Conservation (phyloP, 2,329 filamentous ascomycete genomes). For the Colletotrichum viniferum region DNA sequence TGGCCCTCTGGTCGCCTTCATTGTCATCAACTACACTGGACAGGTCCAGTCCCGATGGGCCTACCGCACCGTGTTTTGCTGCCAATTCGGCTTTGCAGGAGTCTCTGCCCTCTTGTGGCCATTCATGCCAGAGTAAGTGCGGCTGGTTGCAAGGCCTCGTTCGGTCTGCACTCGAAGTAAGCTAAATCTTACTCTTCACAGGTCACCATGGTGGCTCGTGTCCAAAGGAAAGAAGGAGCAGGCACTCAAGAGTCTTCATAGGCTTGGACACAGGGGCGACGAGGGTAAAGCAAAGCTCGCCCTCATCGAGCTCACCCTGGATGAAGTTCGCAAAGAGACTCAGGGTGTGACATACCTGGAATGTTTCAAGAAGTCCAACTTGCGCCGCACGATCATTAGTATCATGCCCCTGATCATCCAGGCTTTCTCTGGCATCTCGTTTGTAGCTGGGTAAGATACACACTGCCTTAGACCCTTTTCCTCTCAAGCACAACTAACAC, state of each 20-base stretch:
- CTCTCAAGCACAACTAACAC: not conserved
- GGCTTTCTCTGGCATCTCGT: constrained; percentile 37
- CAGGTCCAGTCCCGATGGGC: constrained; percentile 33
- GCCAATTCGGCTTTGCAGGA: constrained; percentile 37
- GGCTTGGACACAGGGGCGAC: constrained; percentile 31
- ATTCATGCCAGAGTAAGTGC: constrained; percentile 44
- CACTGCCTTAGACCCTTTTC: constrained; percentile 36
- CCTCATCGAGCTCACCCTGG: constrained; percentile 33
- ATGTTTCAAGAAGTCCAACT: constrained; percentile 42
- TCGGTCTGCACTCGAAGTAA: not conserved
- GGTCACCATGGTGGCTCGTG: constrained; percentile 44
- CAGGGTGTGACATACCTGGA: constrained; percentile 42
- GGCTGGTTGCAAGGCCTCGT: not conserved
- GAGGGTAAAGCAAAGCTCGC: constrained; percentile 33
- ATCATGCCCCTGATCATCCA: constrained; percentile 40
- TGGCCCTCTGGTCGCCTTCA: constrained; percentile 32
- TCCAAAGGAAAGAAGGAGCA: constrained; percentile 36
- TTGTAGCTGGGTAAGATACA: constrained; percentile 26
- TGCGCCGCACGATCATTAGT: constrained; percentile 43
- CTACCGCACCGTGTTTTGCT: constrained; percentile 36
- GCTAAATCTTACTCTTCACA: not conserved
- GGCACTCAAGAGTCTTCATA: constrained; percentile 36
- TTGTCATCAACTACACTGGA: constrained; percentile 36
- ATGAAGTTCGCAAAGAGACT: constrained; percentile 37
- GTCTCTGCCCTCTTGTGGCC: constrained; percentile 33